Base-by-base conservation (phyloP, 345 rosid genomes). In the Populus tremula region DNA sequence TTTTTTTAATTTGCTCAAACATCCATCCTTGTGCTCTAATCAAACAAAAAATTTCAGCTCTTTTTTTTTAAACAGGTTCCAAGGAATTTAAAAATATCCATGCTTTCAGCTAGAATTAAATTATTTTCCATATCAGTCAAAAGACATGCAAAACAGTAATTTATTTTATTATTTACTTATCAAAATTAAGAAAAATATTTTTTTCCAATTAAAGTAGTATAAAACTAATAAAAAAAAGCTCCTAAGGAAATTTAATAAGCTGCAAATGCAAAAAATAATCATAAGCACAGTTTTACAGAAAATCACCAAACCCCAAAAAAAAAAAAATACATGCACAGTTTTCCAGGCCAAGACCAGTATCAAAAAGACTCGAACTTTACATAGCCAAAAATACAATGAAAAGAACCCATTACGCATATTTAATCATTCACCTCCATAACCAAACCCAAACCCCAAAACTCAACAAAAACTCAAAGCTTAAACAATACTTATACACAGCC, bases 351-450 rank as follows among this genome's bases (percentile, higher is more conserved):
- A 76, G 80, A 77, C 38, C 23, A 79, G 38, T 18, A 74, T 31
- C 33, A 13, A 14, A 65, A 69, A 62, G 4, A 33, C 49, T 4
- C 25, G 21, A 76, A 36, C 76, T 71, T 36, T 33, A 21, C 53
- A 67, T 2, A 36, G 47, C 11, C 2, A n/a, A 56, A 2, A 56
- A 56, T 13, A 11, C 33, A 63, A 59, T 18, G 72, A n/a, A 67
- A 69, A 25, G 20, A n/a, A 67, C 79, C 73, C 72, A 68, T 61
- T 50, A 69, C 73, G 63, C 72, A 73, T 84, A 80, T 80, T 80
- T 31, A 54, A 54, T 56, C 25, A n/a, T 56, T 38, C 27, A 75
- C 50, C 75, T 71, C n/a, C 25, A 63, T 74, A 33, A 80, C 65
- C 66, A 80, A 77, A 49, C 74, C 36, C 62, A 66, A 33, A 23